Base-by-base conservation (phyloP, 352 stramenopile species). In the Globisporangium yorkense region DNA sequence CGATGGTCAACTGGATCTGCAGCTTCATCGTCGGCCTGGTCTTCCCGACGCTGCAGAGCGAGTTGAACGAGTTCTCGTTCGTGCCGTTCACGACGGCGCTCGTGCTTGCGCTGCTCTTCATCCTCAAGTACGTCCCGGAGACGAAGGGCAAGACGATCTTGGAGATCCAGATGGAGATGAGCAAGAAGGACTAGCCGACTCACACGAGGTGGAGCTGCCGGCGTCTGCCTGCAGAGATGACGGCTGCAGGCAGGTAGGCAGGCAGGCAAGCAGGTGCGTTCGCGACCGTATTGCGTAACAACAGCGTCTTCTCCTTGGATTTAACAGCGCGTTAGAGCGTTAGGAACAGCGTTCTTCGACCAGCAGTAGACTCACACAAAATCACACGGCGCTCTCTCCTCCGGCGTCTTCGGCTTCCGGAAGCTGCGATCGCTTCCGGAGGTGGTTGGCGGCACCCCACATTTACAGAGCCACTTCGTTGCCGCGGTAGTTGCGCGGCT, bases 1-100 rank as follows among this genome's bases (percentile, higher is more conserved):
- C 75, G 52, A 95, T 98, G 80, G 64, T 98, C 27, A 98, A 99
- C 73, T 99, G 96, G 96, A 80, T 72, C 20, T 98, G 88, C 71
- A 97, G 96, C 61, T 98, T 98, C 74, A 74, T 98, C 63, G 85
- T 98, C 49, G 95, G 92, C 20, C 70, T 98, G 31, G 69, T 84
- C 45, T 99, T 98, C 70, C 96, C 94, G 7, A 95, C 84, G 52
- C 82, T 98, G 58, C 87, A 97, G 66, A 64, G 68, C 48, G 65
- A 77, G 41, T 66, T 98, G 56, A 88, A 81, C 44, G 66, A 92
- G 33, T 97, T 88, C 72, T 91, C 81, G 39, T 98, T 98, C 66
- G 77, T 89, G 52, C 93, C 93, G 13, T 98, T 98, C 71, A 72
- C 79, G 35, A 62, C 81, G 21, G 72, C 90, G 29, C 73, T 98